Evolutionary conservation across 345 rosid genomes (phyloP), one percentile per base, ranked within the genome.

Genomic region (Luvunga scandens): DNA sequence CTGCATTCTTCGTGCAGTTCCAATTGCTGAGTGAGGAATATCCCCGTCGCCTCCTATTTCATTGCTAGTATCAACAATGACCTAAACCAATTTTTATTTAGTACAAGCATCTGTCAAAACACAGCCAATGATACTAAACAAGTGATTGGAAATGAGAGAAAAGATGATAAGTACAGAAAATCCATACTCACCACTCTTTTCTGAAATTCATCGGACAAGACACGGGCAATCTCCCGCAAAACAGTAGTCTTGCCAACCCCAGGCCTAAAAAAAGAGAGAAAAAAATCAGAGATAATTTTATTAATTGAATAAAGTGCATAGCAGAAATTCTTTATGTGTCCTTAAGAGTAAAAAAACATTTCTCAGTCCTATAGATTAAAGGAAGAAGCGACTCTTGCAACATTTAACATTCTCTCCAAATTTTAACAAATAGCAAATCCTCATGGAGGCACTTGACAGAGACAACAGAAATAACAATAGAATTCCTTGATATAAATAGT

Each of bases 21-120:
- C 97, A 53, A 92, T 88, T 75, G 91, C 94, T 33, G 90, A 82
- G 83, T 91, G 92, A 5, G 92, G 97, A 80, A 92, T 83, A 80
- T 92, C 83, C 14, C 94, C 93, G 82, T 91, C 93, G 31, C 94
- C 93, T 79, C 93, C 97, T 34, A 91, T 89, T 83, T 92, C 94
- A 24, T 92, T 92, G 86, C 91, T 89, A 2, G 94, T 91, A 83
- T 92, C 94, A 57, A 91, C 84, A 64, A 92, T 85, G 76, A 92
- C 89, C 95, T 91, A 33, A 24, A 42, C 25, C 21, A 72, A 55
- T 65, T 69, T 60, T 59, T 28, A 59, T 45, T 50, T 55, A 56
- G 59, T 10, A 61, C 56, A 65, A n/a, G 48, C 9, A 39, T 42
- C 21, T 63, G 34, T 64, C 36, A 77, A 59, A 73, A 38, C 48